Percentiles rank a stretch among this genome's conserved stretches.
Conservation (phyloP, 768 basidiomycete species). For the Lyophyllum decastes region DNA sequence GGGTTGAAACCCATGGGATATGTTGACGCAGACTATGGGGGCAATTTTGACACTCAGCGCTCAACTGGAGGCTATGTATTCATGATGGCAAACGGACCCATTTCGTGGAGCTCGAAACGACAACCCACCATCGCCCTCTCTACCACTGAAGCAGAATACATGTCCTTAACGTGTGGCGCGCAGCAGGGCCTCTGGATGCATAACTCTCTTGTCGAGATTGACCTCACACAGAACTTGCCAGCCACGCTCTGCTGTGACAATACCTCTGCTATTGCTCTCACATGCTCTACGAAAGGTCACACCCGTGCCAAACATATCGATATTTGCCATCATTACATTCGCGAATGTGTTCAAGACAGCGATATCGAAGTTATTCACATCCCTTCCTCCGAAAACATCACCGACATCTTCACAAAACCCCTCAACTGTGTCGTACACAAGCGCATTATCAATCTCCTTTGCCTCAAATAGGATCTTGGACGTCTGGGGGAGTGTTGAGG, state of each 20-base stretch:
- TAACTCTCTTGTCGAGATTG: conserved; percentile 19
- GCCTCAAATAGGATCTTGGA: not conserved
- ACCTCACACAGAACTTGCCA: conserved; percentile 4
- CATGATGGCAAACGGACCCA: conserved; percentile 24
- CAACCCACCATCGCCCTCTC: conserved; percentile 36
- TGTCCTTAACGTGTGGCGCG: conserved; percentile 24
- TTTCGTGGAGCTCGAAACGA: conserved; percentile 31
- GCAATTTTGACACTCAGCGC: conserved; percentile 20
- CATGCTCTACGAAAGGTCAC: conserved; percentile 26
- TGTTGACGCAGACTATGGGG: conserved; percentile 29
- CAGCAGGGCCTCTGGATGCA: conserved; percentile 26
- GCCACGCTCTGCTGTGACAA: conserved; percentile 25
- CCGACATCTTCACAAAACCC: conserved; percentile 35
- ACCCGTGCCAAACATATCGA: conserved; percentile 31
- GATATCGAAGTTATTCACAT: conserved; percentile 8
- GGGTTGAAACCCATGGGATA: conserved; percentile 7
- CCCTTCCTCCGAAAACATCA: conserved; percentile 23
- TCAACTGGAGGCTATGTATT: conserved; percentile 28
- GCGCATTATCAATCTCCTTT: not conserved
- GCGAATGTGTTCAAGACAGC: conserved; percentile 18
- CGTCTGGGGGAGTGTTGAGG: conserved; percentile 14
- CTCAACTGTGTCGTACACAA: conserved; percentile 11
- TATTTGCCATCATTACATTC: conserved; percentile 27
- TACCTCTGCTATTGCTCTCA: conserved; percentile 25
- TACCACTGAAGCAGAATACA: conserved; percentile 39